Evolutionary conservation across 768 basidiomycete genomes (phyloP), one percentile per base, ranked within the genome.

Genomic region (Lepiota brunneoincarnata): DNA sequence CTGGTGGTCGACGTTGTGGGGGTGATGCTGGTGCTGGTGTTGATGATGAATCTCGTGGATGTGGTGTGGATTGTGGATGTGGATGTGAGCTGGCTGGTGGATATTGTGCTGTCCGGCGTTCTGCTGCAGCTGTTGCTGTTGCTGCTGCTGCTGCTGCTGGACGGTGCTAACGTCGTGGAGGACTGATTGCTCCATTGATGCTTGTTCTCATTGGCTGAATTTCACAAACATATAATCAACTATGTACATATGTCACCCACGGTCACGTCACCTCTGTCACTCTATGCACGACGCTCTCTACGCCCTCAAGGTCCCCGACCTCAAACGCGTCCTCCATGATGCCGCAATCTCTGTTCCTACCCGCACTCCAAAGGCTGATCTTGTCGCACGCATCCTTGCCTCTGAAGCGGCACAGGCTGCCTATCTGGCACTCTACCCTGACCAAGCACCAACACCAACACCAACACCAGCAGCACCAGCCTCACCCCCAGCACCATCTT

Each of bases 261-360:
- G 37, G 53, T 59, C 60, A 35, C 57, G 31, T 56, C 55, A 63
- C 60, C n/a, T n/a, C n/a, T n/a, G 31, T 31, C 31, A 31, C 31
- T n/a, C 31, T 65, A 71, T 74, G 72, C 69, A 71, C 58, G 31
- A 64, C 23, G 72, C 75, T 63, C 71, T 73, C 55, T 84, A 83
- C 67, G 69, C 82, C 0, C 82, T 89, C 73, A 88, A 86, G 67
- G 87, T 88, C 64, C 76, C 78, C 34, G 87, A 89, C 59, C 82
- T 89, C 67, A 82, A 72, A 62, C 75, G 80, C 53, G 79, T 89
- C 56, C 81, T 89, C 63, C 39, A 72, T 49, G 75, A 73, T 42
- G 87, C 85, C 18, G 55, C 64, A 34, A 70, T 81, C 51, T 43
- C 78, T 4, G 65, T 75, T 31, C 77, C 82, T 0, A 69, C 78